Evolutionary conservation across 2,329 filamentous ascomycete species (phyloP).

Genomic region (Paracamarosporium sp.): DNA sequence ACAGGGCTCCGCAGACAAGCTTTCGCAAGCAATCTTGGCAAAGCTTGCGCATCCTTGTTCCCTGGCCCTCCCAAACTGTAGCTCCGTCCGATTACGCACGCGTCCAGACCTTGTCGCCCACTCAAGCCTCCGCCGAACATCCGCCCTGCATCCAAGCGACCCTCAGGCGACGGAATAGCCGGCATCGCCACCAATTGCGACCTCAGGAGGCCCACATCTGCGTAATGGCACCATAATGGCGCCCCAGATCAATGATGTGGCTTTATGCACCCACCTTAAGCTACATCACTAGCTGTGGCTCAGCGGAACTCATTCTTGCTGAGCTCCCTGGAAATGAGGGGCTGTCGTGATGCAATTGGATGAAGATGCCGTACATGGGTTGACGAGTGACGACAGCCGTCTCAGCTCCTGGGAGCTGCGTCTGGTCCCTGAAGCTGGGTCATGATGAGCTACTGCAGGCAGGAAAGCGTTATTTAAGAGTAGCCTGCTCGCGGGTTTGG

Average conservation of each 20-base stretch:
- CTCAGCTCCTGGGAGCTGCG: neutral
- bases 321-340: slow-evolving; percentile 25
- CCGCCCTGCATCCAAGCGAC: neutral
- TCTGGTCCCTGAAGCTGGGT: neutral
- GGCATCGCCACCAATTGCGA: slow-evolving; percentile 22
- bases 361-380: neutral
- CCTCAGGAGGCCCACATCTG: slow-evolving; percentile 7
- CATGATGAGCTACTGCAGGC: neutral
- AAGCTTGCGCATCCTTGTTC: slow-evolving; percentile 14
- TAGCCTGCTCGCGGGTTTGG: neutral
- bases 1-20: slow-evolving; percentile 23
- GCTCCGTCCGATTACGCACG: slow-evolving; percentile 30
- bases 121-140: neutral
- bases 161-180: neutral
- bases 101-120: slow-evolving; percentile 18
- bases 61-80: slow-evolving; percentile 9
- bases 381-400: slow-evolving; percentile 12
- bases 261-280: slow-evolving; percentile 4
- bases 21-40: slow-evolving; percentile 37
- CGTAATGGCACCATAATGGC: slow-evolving; percentile 18
- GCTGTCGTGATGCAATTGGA: slow-evolving; percentile 13
- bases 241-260: slow-evolving; percentile 15
- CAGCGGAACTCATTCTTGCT: slow-evolving; percentile 24
- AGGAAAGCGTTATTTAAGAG: neutral
- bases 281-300: neutral